A percentile compares a stretch with the other conserved stretches of the same genome.
phyloP scores from a whole-genome alignment of 2,329 filamentous ascomycete genomes.

The Ceratocystis ficicola region DNA sequence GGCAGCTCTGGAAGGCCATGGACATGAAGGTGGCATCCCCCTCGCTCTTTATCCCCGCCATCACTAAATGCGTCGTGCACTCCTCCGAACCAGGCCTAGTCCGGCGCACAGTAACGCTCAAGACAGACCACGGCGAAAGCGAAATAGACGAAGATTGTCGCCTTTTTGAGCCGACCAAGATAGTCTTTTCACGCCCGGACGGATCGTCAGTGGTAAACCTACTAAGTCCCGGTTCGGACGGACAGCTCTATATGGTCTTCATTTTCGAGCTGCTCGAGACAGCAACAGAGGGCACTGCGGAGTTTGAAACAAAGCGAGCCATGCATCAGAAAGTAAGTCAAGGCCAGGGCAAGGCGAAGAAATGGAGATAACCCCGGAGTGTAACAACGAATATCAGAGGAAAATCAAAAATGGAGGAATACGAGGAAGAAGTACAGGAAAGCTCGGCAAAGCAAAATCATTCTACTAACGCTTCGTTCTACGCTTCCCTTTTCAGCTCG shows the following conservation, averaged over 20 bases:
- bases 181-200: constrained; percentile 28
- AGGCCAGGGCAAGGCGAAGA: neutral
- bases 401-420: neutral
- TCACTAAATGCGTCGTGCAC: constrained; percentile 21
- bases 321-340: constrained; percentile 25
- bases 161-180: constrained; percentile 26
- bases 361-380: neutral
- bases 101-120: constrained; percentile 25
- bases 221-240: constrained; percentile 25
- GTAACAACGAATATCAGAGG: neutral
- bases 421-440: neutral
- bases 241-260: constrained; percentile 29
- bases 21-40: constrained; percentile 27
- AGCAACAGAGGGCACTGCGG: constrained; percentile 24
- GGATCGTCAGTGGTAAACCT: constrained; percentile 29
- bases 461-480: neutral
- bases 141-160: constrained; percentile 28
- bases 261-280: constrained; percentile 28
- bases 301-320: constrained; percentile 23
- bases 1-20: constrained; percentile 28
- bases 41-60: constrained; percentile 27
- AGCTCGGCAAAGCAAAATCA: neutral
- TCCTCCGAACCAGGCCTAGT: constrained; percentile 21
- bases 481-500: neutral
- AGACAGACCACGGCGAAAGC: constrained; percentile 15